These are phyloP conservation scores for Nannizziopsis barbatae DNA, from an alignment of 2,329 filamentous ascomycete species.

Conservation along the genomic window DNA sequence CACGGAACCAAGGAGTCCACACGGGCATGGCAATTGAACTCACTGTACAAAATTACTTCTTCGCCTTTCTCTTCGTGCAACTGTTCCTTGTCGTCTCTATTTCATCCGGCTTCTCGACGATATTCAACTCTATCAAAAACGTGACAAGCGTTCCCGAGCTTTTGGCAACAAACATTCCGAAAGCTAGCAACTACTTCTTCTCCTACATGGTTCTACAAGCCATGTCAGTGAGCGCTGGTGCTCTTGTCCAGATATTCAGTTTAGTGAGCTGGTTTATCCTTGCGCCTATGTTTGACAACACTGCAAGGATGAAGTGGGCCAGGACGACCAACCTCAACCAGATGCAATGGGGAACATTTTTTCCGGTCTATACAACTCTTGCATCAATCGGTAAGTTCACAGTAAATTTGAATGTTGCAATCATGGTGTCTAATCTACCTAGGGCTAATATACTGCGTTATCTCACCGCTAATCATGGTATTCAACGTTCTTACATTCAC, in stretches of 20 bases:
- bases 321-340: slow-evolving; percentile 67
- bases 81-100: slow-evolving; percentile 89
- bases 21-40: slow-evolving; percentile 69
- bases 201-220: slow-evolving; percentile 96
- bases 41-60: slow-evolving; percentile 86
- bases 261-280: slow-evolving; percentile 72
- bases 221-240: slow-evolving; percentile 79
- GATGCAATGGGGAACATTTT: slow-evolving; percentile 85
- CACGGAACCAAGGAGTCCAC: slow-evolving; percentile 63
- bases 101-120: slow-evolving; percentile 59
- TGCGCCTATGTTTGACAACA: slow-evolving; percentile 71
- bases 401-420: slow-evolving; percentile 4
- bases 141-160: slow-evolving; percentile 60
- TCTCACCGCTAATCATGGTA: slow-evolving; percentile 79
- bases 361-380: slow-evolving; percentile 93
- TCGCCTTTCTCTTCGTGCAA: slow-evolving; percentile 86
- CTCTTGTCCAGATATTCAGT: slow-evolving; percentile 69
- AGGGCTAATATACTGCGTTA: slow-evolving; percentile 70
- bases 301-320: slow-evolving; percentile 68
- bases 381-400: slow-evolving; percentile 62
- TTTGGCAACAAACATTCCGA: slow-evolving; percentile 69
- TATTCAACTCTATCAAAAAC: slow-evolving; percentile 52
- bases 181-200: slow-evolving; percentile 92
- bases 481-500: slow-evolving; percentile 90
- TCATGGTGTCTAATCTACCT: slow-evolving; percentile 15